A percentile compares a stretch with the other conserved stretches of the same genome.
These are phyloP conservation scores for Suillus tomentosus DNA, from an alignment of 768 basidiomycete genomes.

Conservation along the genomic window DNA sequence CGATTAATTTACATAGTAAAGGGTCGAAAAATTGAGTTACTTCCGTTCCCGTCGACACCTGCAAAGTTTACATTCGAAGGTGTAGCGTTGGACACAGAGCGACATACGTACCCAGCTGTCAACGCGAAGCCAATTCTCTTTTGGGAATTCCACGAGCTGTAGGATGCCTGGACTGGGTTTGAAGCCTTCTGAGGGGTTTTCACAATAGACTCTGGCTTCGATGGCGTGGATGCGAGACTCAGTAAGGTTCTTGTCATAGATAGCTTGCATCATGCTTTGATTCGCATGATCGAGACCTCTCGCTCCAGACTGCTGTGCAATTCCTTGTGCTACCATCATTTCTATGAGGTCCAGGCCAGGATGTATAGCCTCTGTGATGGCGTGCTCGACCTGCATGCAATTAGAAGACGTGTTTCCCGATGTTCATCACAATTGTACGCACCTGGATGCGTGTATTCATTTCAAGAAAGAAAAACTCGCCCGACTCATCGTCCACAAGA, in stretches of 20 bases:
- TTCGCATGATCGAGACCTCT: slow-evolving; percentile 20
- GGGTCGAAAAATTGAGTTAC: slow-evolving; percentile 60
- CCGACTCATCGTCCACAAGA: slow-evolving; percentile 54
- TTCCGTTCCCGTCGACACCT: slow-evolving; percentile 52
- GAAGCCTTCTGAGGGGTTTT: slow-evolving; percentile 60
- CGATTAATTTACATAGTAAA: slow-evolving; percentile 61
- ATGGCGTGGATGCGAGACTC: slow-evolving; percentile 41
- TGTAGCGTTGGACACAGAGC: slow-evolving; percentile 10
- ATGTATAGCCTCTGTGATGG: slow-evolving; percentile 59
- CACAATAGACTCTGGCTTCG: slow-evolving; percentile 62
- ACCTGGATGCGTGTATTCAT: slow-evolving; percentile 72
- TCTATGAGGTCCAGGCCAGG: slow-evolving; percentile 61
- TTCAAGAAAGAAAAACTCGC: slow-evolving; percentile 66
- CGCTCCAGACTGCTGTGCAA: slow-evolving; percentile 34
- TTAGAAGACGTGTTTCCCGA: slow-evolving; percentile 2
- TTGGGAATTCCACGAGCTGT: slow-evolving; percentile 50
- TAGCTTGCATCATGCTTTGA: slow-evolving; percentile 39
- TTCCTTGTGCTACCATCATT: slow-evolving; percentile 63
- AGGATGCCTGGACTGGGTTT: slow-evolving; percentile 61
- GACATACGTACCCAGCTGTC: slow-evolving; percentile 52
- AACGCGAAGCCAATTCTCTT: slow-evolving; percentile 56
- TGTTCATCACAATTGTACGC: neutral
- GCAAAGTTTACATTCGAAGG: slow-evolving; percentile 1
- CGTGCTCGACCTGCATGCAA: slow-evolving; percentile 58
- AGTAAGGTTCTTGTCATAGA: slow-evolving; percentile 33